Conservation (phyloP, 2,329 filamentous ascomycete species). For the Pseudocercospora musae region DNA sequence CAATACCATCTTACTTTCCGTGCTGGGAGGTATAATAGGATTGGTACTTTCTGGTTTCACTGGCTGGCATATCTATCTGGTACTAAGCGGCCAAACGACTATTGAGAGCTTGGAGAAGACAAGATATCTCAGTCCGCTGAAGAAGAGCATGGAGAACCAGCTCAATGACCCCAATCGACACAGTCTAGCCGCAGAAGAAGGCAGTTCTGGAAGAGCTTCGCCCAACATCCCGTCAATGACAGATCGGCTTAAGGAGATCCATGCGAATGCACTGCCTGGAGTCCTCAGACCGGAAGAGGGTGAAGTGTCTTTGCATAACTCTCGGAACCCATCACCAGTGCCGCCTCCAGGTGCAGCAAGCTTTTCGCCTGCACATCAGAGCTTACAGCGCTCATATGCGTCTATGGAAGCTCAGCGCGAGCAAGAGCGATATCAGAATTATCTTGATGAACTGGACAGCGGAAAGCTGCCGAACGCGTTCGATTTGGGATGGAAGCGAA, state of each 20-base stretch:
- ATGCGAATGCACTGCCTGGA: constrained; percentile 76
- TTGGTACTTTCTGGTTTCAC: constrained; percentile 88
- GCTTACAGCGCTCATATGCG: constrained; percentile 46
- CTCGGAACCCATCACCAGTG: constrained; percentile 31
- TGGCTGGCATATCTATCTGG: constrained; percentile 83
- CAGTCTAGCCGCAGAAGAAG: constrained; percentile 45
- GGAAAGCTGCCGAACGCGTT: constrained; percentile 90
- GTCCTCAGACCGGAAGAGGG: constrained; percentile 80
- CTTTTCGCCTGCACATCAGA: constrained; percentile 46
- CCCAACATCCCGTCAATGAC: constrained; percentile 41
- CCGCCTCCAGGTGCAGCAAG: constrained; percentile 5
- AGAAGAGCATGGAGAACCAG: constrained; percentile 65
- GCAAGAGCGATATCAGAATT: constrained; percentile 67
- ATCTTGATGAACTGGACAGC: constrained; percentile 86
- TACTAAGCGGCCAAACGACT: constrained; percentile 77
- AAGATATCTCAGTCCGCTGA: constrained; percentile 79
- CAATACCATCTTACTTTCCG: constrained; percentile 83
- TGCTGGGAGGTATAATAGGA: constrained; percentile 86
- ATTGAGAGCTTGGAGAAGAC: constrained; percentile 97
- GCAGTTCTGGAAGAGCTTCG: neutral
- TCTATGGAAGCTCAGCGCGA: constrained; percentile 63
- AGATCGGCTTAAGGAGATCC: constrained; percentile 76
- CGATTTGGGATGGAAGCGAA: constrained; percentile 78
- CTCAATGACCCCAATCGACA: constrained; percentile 37
- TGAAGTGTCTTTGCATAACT: constrained; percentile 48